Evolutionary conservation across 2,329 filamentous ascomycete genomes (phyloP).

Genomic region (Clonostachys byssicola): DNA sequence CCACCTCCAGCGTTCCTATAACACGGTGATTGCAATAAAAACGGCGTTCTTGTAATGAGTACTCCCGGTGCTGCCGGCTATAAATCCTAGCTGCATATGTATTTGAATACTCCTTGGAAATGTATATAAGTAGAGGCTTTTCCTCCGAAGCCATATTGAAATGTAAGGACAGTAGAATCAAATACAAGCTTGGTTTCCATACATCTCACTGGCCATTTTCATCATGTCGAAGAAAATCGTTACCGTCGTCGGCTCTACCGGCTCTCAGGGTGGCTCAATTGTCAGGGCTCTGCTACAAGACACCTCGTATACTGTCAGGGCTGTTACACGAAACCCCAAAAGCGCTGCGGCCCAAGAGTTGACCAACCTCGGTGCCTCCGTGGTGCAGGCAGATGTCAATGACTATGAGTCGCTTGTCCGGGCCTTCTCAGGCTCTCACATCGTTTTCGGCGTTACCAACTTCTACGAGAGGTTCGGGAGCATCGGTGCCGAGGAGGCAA

Average conservation of each 20-base stretch:
- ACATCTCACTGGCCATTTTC: too few relatives aligned
- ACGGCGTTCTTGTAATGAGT: too few relatives aligned
- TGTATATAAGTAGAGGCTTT: too few relatives aligned
- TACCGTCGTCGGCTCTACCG: constrained; percentile 30
- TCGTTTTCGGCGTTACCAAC: constrained; percentile 21
- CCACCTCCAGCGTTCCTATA: too few relatives aligned
- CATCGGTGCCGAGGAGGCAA: constrained; percentile 18
- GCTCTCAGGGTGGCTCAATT: constrained; percentile 34
- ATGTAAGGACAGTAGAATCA: too few relatives aligned
- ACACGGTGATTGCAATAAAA: too few relatives aligned
- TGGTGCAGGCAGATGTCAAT: constrained; percentile 21
- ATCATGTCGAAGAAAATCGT: constrained; percentile 18
- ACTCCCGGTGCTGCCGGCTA: too few relatives aligned
- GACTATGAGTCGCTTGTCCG: constrained; percentile 19
- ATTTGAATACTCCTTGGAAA: too few relatives aligned
- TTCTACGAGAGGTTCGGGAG: constrained; percentile 27
- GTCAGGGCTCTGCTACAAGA: constrained; percentile 28
- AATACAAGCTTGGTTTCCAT: too few relatives aligned
- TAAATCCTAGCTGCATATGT: too few relatives aligned
- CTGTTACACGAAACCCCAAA: constrained; percentile 26
- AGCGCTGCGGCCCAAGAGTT: constrained; percentile 22
- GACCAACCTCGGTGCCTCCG: constrained; percentile 21
- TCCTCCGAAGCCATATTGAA: too few relatives aligned
- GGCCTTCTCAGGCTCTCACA: constrained; percentile 24
- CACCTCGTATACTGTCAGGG: constrained; percentile 25